Conservation (phyloP, 2,329 filamentous ascomycete genomes). For the Stemphylium lycopersici region DNA sequence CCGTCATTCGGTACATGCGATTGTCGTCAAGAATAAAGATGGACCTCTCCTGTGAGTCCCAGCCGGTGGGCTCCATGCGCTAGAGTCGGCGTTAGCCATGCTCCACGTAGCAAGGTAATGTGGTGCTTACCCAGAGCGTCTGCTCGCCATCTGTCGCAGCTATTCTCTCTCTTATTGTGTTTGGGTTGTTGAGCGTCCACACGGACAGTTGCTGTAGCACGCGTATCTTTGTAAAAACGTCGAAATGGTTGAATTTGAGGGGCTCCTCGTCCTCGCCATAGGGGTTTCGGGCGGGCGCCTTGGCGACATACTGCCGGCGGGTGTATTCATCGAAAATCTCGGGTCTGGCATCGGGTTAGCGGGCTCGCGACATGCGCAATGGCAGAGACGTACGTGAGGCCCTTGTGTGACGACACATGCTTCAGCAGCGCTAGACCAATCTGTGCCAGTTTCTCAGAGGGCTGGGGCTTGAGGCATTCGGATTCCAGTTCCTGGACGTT, state of each 20-base stretch:
- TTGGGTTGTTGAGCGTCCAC: slow-evolving; percentile 87
- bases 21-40: slow-evolving; percentile 96
- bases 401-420: slow-evolving; percentile 90
- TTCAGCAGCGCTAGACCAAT: slow-evolving; percentile 89
- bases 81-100: slow-evolving; percentile 36
- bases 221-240: slow-evolving; percentile 79
- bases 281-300: slow-evolving; percentile 78
- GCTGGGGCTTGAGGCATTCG: slow-evolving; percentile 79
- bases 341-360: slow-evolving; percentile 59
- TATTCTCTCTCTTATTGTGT: slow-evolving; percentile 86
- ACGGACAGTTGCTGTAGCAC: slow-evolving; percentile 87
- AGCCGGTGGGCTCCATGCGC: slow-evolving; percentile 81
- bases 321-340: slow-evolving; percentile 95
- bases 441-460: slow-evolving; percentile 75
- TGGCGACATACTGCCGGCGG: slow-evolving; percentile 84
- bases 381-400: slow-evolving; percentile 73
- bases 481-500: slow-evolving; percentile 76
- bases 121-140: slow-evolving; percentile 74
- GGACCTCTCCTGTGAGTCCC: slow-evolving; percentile 83
- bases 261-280: slow-evolving; percentile 80
- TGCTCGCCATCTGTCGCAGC: slow-evolving; percentile 83
- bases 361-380: background rate
- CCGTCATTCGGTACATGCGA: slow-evolving; percentile 85
- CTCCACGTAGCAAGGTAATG: background rate
- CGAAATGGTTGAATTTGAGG: slow-evolving; percentile 77